Percentiles rank a stretch among this genome's conserved stretches.
Conservation (phyloP, 306 rosid genomes). For the Rosa multiflora region DNA sequence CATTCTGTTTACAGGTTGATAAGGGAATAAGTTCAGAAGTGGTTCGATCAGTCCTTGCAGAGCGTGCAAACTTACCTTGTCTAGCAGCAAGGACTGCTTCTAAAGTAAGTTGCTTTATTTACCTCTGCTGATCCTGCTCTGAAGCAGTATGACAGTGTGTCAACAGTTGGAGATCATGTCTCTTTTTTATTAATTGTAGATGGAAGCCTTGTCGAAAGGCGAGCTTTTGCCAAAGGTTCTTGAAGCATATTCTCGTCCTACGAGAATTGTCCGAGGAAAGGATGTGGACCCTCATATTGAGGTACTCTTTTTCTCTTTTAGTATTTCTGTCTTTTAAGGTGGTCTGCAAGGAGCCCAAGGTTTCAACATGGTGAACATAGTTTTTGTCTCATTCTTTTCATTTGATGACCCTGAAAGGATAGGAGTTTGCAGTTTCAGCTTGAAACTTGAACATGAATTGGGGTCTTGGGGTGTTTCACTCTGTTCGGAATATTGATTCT, state of each 20-base stretch:
- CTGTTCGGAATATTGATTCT: neutral
- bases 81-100: conserved; percentile 81
- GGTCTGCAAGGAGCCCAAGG: neutral
- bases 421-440: neutral
- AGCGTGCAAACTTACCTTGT: conserved; percentile 73
- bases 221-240: conserved; percentile 66
- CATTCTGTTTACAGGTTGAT: conserved; percentile 62
- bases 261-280: conserved; percentile 94
- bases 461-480: neutral
- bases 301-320: conserved; percentile 39
- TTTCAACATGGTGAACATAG: neutral
- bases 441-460: neutral
- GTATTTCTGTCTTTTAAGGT: neutral
- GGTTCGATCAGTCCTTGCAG: conserved; percentile 74
- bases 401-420: neutral
- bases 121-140: neutral
- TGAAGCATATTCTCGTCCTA: conserved; percentile 93
- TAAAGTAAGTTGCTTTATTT: conserved; percentile 46
- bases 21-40: conserved; percentile 75
- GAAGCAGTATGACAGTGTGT: neutral
- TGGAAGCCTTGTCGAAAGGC: conserved; percentile 75
- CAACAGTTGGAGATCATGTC: neutral
- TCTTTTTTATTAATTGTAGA: conserved; percentile 45
- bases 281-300: conserved; percentile 46
- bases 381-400: neutral